Conservation (phyloP, 2,329 filamentous ascomycete species). For the Knoxdaviesia capensis region DNA sequence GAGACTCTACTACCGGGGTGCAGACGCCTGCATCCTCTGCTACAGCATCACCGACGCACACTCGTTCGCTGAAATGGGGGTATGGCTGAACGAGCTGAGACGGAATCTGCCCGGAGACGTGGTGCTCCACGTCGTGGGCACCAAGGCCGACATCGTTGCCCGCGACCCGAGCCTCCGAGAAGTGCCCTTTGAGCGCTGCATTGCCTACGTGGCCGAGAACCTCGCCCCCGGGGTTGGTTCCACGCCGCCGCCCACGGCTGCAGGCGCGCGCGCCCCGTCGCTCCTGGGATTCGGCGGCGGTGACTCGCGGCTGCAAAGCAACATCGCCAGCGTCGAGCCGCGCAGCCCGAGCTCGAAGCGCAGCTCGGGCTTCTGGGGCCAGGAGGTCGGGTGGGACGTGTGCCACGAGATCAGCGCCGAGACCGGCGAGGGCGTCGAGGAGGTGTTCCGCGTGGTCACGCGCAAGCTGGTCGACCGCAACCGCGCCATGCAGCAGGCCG, state of each 20-base stretch:
- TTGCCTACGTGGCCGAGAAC: constrained; percentile 87
- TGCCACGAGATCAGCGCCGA: constrained; percentile 94
- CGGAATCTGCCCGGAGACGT: constrained; percentile 59
- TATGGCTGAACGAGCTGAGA: constrained; percentile 73
- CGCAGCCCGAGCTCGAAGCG: constrained; percentile 42
- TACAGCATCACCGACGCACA: constrained; percentile 79
- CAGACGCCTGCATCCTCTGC: constrained; percentile 83
- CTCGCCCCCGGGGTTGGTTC: constrained; percentile 50
- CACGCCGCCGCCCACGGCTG: constrained; percentile 48
- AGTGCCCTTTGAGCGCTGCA: constrained; percentile 87
- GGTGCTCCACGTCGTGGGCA: constrained; percentile 86
- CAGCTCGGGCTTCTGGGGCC: constrained; percentile 68
- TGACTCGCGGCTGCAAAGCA: neutral
- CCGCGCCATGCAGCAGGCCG: constrained; percentile 38
- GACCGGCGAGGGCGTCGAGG: constrained; percentile 86
- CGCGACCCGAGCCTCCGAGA: constrained; percentile 59
- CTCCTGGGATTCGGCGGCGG: constrained; percentile 7
- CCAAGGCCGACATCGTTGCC: constrained; percentile 78
- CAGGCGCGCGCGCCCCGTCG: constrained; percentile 8
- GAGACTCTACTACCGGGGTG: constrained; percentile 86
- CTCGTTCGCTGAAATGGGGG: constrained; percentile 81
- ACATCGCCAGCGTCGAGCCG: constrained; percentile 21
- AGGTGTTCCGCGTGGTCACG: constrained; percentile 63
- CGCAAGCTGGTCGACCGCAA: constrained; percentile 44
- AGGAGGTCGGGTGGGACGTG: constrained; percentile 88